phyloP scores from a whole-genome alignment of 306 rosid genomes.

The Delonix regia region DNA sequence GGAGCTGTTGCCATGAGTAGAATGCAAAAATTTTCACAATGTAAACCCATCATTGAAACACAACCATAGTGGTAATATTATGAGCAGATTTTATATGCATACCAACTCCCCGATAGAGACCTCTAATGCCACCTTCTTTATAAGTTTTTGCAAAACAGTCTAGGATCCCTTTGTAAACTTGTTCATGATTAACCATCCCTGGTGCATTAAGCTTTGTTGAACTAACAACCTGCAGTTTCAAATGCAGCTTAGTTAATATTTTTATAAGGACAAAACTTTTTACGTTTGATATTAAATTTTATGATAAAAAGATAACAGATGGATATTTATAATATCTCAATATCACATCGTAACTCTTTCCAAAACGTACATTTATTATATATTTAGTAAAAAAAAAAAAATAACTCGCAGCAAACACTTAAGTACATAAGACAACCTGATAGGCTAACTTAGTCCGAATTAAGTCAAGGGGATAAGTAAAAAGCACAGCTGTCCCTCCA shows the following conservation, averaged over 20 bases:
- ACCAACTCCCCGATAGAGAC: constrained; percentile 97
- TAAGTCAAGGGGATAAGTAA: constrained; percentile 91
- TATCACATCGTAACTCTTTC: neutral
- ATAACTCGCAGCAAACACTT: too few relatives aligned
- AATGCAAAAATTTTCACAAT: constrained; percentile 25
- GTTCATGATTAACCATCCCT: constrained; percentile 49
- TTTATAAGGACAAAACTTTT: neutral
- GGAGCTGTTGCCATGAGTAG: constrained; percentile 66
- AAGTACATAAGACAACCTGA: constrained; percentile 57
- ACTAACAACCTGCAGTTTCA: constrained; percentile 68
- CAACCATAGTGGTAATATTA: constrained; percentile 5
- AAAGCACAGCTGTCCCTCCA: constrained; percentile 93
- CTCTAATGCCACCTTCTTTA: constrained; percentile 77
- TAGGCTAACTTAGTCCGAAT: constrained; percentile 91
- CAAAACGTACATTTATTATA: neutral
- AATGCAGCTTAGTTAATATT: constrained; percentile 10
- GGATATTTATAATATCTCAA: neutral
- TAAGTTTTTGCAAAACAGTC: constrained; percentile 83
- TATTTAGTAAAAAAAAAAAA: too few relatives aligned
- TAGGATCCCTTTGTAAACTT: constrained; percentile 71
- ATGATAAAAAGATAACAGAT: too few relatives aligned
- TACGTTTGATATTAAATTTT: too few relatives aligned
- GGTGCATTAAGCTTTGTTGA: constrained; percentile 56
- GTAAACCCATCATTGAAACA: constrained; percentile 44
- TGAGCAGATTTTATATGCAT: constrained; percentile 45